These are phyloP conservation scores for Paracamarosporium sp. DNA, from an alignment of 2,329 filamentous ascomycete species.

Conservation along the genomic window DNA sequence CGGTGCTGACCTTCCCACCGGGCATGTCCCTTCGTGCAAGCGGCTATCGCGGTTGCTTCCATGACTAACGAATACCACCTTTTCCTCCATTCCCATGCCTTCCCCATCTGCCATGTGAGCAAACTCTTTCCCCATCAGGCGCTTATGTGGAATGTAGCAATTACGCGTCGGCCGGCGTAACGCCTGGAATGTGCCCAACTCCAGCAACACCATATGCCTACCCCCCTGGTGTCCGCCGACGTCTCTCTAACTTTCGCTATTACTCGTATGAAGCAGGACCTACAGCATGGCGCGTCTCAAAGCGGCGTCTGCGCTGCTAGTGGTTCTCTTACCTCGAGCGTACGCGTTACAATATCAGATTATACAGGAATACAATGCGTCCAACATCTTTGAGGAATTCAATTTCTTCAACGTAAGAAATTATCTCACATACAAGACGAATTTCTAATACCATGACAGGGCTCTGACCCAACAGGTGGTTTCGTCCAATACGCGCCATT, in stretches of 20 bases:
- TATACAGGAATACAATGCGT: conserved; percentile 27
- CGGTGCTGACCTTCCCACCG: neutral
- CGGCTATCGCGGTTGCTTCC: neutral
- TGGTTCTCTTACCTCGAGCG: conserved; percentile 1
- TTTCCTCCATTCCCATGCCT: conserved; percentile 1
- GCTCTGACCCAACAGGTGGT: conserved; percentile 27
- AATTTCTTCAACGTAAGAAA: conserved; percentile 36
- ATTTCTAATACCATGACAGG: conserved; percentile 12
- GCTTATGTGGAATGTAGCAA: conserved; percentile 14
- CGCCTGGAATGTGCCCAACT: conserved; percentile 19
- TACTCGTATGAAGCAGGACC: conserved; percentile 8
- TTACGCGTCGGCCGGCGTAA: conserved; percentile 16
- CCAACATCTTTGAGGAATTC: conserved; percentile 50
- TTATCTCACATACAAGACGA: neutral
- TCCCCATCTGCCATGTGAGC: neutral
- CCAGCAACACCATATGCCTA: conserved; percentile 5
- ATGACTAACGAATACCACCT: conserved; percentile 5
- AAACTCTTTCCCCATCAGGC: neutral
- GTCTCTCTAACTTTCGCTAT: neutral
- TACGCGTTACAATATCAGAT: conserved; percentile 26
- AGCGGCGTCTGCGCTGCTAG: conserved; percentile 12
- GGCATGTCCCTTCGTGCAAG: neutral
- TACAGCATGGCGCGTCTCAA: conserved; percentile 14
- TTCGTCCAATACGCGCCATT: conserved; percentile 40
- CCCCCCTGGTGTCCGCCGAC: conserved; percentile 3